Percentiles rank a stretch among this genome's conserved stretches.
Conservation (phyloP, 176 grass and related monocot genomes). For the Raddia guianensis region DNA sequence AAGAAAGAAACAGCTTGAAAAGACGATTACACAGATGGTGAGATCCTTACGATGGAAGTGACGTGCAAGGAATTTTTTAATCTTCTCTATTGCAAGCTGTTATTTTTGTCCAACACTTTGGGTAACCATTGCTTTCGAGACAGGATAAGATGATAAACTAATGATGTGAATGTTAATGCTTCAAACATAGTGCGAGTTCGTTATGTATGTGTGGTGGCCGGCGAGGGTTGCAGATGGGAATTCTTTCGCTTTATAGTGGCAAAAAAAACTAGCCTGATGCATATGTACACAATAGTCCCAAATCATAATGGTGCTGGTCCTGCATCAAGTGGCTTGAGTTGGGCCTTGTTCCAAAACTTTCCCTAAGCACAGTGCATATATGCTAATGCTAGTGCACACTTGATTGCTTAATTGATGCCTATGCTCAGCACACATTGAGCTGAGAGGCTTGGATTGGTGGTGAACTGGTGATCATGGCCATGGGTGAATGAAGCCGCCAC, state of each 20-base stretch:
- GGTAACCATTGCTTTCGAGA: not conserved
- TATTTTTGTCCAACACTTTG: not conserved
- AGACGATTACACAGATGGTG: no score
- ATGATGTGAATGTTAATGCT: not conserved
- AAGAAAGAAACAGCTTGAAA: no score
- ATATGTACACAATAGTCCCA: not conserved
- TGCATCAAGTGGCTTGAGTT: slow-evolving; percentile 18
- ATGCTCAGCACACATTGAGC: not conserved
- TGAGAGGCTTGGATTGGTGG: not conserved
- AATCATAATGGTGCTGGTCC: slow-evolving; percentile 3
- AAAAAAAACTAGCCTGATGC: not conserved
- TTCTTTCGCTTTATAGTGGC: not conserved
- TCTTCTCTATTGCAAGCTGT: not conserved
- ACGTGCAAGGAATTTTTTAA: no score
- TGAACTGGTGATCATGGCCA: no score
- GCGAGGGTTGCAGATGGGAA: not conserved
- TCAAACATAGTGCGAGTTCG: not conserved
- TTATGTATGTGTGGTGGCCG: not conserved
- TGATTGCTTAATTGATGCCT: not conserved
- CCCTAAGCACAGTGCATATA: not conserved
- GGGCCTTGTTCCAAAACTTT: slow-evolving; percentile 1
- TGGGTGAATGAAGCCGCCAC: not conserved
- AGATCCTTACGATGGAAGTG: no score
- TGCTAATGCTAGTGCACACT: not conserved
- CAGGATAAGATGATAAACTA: not conserved